Base-by-base conservation (phyloP, 495 filamentous ascomycete species). In the Aspergillus carlsbadensis region DNA sequence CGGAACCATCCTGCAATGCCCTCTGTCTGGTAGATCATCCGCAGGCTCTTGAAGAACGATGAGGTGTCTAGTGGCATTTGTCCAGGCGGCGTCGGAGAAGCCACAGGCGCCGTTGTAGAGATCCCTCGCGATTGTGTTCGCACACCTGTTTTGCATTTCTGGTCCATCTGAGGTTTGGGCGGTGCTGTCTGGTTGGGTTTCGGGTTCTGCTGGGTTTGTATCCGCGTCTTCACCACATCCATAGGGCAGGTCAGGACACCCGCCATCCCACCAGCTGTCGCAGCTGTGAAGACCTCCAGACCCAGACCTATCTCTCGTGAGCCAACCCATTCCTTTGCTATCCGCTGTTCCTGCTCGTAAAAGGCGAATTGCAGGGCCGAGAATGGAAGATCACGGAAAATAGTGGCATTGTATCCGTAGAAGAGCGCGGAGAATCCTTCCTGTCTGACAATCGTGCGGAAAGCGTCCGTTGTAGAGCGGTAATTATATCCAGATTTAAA, bases 401-500 rank as follows among this genome's bases (percentile, higher is more conserved):
- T 84, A 0, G 94, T 98, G 14, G 94, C 79, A 65, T 92, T 92
- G 69, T 94, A 98, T 2, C 95, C 95, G 65, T 96, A 87, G 69
- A 96, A 97, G 2, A 98, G 78, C 13, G 95, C 94, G 0, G 82
- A 78, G 33, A 90, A 75, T 0, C 94, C 94, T 74, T 98, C 95
- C 33, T 80, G 79, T 29, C 82, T 83, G 26, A 92, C 76, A 34
- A 98, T 97, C 2, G 90, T 96, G 57, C 86, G 82, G 17, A 86
- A 81, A 1, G 93, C 94, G 71, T 98, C 86, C 13, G 80, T 61
- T 2, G 87, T 92, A 5, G 83, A 83, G 56, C 84, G 85, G 66
- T 98, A 98, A 64, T 98, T 98, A 67, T 97, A 98, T 49, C 94
- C 94, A 1, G 91, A 95, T 41, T 82, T 75, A 74, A 97, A 97